phyloP scores from a whole-genome alignment of 2,329 filamentous ascomycete species.

The Aureobasidium zeae region DNA sequence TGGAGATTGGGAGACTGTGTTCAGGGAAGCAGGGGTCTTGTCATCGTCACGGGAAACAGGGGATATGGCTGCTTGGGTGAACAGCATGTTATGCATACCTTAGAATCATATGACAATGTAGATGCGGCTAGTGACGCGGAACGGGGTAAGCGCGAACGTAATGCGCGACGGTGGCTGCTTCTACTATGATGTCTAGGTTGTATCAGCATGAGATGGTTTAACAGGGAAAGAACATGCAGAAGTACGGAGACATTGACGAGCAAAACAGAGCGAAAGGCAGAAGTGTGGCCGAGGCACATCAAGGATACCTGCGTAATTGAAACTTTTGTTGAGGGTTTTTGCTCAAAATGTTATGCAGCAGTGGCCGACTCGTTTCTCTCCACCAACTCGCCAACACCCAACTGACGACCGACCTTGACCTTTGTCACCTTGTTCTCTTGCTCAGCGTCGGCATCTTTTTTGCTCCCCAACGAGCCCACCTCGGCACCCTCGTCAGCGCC shows the following conservation, averaged over 20 bases:
- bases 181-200: too few species aligned
- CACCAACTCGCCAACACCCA: conserved; percentile 69
- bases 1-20: conserved; percentile 28
- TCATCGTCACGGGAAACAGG: background rate
- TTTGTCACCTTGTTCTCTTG: conserved; percentile 57
- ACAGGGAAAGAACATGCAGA: too few species aligned
- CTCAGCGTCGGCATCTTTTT: conserved; percentile 21
- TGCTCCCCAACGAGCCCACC: conserved; percentile 32
- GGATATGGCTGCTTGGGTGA: conserved; percentile 19
- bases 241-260: too few species aligned
- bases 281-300: background rate
- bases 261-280: background rate
- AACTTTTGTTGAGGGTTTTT: conserved; percentile 1
- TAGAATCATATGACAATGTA: too few species aligned
- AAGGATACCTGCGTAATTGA: too few species aligned
- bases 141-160: too few species aligned
- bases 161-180: too few species aligned
- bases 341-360: background rate
- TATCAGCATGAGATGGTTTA: background rate
- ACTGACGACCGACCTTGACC: conserved; percentile 70
- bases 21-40: conserved; percentile 13
- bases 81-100: conserved; percentile 19
- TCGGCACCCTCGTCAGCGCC: conserved; percentile 32
- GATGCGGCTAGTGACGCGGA: too few species aligned
- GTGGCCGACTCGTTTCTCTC: conserved; percentile 36